Evolutionary conservation across 345 rosid species (phyloP).

Genomic region (Citrus unshiu): DNA sequence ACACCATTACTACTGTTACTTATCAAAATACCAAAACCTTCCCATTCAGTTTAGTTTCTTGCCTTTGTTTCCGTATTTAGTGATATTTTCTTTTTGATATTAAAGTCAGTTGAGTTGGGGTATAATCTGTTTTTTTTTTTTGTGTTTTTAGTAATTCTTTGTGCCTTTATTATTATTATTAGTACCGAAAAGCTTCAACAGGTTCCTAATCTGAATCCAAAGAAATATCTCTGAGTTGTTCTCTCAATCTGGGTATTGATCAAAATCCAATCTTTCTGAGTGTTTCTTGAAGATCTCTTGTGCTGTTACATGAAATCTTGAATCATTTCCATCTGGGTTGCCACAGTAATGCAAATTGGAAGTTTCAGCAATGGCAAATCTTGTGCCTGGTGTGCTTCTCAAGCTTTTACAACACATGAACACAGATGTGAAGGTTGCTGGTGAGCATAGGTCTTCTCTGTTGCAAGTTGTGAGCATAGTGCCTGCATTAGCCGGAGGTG

Average conservation of each 20-base stretch:
- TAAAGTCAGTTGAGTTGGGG: constrained; percentile 14
- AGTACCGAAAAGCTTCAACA: constrained; percentile 5
- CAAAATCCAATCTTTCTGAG: constrained; percentile 14
- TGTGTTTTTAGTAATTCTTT: neutral
- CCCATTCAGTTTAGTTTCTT: constrained; percentile 3
- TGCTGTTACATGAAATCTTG: neutral
- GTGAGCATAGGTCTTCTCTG: constrained; percentile 90
- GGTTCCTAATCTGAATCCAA: constrained; percentile 13
- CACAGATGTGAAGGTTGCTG: constrained; percentile 94
- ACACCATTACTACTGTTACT: constrained; percentile 22
- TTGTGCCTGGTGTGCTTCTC: constrained; percentile 91
- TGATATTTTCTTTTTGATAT: neutral
- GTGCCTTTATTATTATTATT: constrained; percentile 7
- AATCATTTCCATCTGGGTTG: constrained; percentile 15
- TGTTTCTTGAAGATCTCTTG: constrained; percentile 2
- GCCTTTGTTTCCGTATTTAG: constrained; percentile 6
- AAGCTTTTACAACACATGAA: constrained; percentile 96
- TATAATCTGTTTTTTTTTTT: constrained; percentile 14
- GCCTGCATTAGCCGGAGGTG: constrained; percentile 96
- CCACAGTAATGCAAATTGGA: constrained; percentile 44
- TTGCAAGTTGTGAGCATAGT: constrained; percentile 93
- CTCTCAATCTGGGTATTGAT: constrained; percentile 11
- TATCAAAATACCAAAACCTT: neutral
- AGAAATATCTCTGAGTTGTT: neutral
- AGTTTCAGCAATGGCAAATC: constrained; percentile 70